phyloP scores from a whole-genome alignment of 495 filamentous ascomycete genomes.

The Ascodesmis nigricans region DNA sequence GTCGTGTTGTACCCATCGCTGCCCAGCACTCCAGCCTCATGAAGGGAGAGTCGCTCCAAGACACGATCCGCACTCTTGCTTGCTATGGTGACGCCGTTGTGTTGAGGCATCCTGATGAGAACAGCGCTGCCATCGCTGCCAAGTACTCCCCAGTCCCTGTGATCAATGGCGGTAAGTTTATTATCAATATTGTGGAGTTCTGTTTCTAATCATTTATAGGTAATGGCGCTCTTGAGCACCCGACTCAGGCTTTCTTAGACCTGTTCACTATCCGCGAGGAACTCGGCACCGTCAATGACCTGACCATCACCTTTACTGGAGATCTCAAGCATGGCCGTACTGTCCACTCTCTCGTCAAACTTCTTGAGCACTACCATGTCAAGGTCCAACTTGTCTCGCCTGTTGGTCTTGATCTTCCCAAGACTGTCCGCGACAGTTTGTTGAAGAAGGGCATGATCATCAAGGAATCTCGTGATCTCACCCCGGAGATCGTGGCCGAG shows the following conservation, averaged over 20 bases:
- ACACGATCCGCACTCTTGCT: constrained; percentile 77
- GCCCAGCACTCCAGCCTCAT: constrained; percentile 62
- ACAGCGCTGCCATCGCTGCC: constrained; percentile 52
- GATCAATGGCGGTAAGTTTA: constrained; percentile 69
- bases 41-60: constrained; percentile 85
- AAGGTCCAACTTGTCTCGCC: constrained; percentile 80
- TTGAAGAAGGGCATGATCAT: constrained; percentile 50
- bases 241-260: constrained; percentile 95
- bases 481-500: constrained; percentile 56
- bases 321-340: constrained; percentile 84
- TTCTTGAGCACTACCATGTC: constrained; percentile 86
- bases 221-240: constrained; percentile 85
- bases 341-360: constrained; percentile 80
- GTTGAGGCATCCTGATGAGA: constrained; percentile 69
- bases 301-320: constrained; percentile 88
- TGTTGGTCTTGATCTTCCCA: constrained; percentile 50
- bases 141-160: constrained; percentile 75
- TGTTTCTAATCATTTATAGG: constrained; percentile 11
- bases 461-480: constrained; percentile 52
- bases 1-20: constrained; percentile 52
- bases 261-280: constrained; percentile 97
- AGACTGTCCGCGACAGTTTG: constrained; percentile 46
- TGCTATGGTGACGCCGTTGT: constrained; percentile 90
- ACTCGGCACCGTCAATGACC: constrained; percentile 74
- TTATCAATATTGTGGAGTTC: background rate